Conservation (phyloP, 495 filamentous ascomycete species). For the Mytilinidion resinicola region DNA sequence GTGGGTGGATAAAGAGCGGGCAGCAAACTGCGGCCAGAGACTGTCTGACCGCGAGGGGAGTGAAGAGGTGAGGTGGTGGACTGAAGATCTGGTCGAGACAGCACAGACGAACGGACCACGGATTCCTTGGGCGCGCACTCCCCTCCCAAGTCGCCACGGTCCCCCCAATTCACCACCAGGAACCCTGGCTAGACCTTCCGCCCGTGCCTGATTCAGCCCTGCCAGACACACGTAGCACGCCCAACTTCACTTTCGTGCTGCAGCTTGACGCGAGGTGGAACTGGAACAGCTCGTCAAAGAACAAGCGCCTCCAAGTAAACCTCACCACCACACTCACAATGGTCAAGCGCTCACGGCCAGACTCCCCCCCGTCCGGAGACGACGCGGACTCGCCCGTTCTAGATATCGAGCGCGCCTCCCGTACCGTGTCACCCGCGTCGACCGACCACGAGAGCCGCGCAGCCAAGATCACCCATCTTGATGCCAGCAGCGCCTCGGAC, state of each 20-base stretch:
- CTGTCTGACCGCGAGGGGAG: background rate
- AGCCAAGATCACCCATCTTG: slow-evolving; percentile 25
- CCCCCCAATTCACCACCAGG: too few relatives aligned
- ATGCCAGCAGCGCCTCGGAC: slow-evolving; percentile 3
- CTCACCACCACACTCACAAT: slow-evolving; percentile 36
- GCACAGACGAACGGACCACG: too few relatives aligned
- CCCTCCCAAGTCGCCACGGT: too few relatives aligned
- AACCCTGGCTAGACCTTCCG: background rate
- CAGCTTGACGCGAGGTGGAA: background rate
- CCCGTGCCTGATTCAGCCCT: background rate
- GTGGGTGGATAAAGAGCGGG: slow-evolving; percentile 2
- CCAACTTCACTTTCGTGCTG: background rate
- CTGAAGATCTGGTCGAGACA: background rate
- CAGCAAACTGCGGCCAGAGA: slow-evolving; percentile 18
- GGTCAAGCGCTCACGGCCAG: slow-evolving; percentile 56
- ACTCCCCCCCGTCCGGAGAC: slow-evolving; percentile 35
- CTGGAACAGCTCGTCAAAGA: background rate
- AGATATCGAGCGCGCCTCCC: slow-evolving; percentile 1
- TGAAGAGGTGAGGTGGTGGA: slow-evolving; percentile 1
- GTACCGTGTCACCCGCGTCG: slow-evolving; percentile 1
- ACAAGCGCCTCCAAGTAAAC: background rate
- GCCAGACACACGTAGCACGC: background rate
- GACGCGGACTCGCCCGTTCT: slow-evolving; percentile 8
- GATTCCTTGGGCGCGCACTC: too few relatives aligned
- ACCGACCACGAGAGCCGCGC: slow-evolving; percentile 1